These are phyloP conservation scores for Sporothrix pallida DNA, from an alignment of 2,329 filamentous ascomycete genomes.

Conservation along the genomic window DNA sequence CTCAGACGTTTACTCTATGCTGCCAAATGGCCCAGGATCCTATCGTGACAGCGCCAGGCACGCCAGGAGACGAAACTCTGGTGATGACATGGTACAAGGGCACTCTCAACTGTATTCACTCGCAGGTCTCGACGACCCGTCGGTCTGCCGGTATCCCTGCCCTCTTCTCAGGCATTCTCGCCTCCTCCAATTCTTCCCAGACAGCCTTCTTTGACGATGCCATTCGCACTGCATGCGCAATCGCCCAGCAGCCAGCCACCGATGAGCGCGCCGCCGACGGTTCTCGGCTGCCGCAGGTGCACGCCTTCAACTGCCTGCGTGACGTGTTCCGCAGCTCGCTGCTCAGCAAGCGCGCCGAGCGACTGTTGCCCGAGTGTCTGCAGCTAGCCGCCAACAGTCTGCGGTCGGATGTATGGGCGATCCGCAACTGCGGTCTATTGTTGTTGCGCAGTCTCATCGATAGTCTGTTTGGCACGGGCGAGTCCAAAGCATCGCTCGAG, in stretches of 20 bases:
- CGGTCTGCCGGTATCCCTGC: constrained; percentile 91
- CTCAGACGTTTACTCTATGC: constrained; percentile 82
- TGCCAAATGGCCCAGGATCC: constrained; percentile 68
- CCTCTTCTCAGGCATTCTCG: constrained; percentile 80
- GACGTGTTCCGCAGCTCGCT: constrained; percentile 87
- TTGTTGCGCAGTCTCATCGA: constrained; percentile 86
- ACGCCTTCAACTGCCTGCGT: constrained; percentile 91
- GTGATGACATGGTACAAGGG: constrained; percentile 75
- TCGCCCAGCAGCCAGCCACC: constrained; percentile 60
- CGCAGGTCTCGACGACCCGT: constrained; percentile 81
- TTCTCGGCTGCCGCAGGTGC: constrained; percentile 82
- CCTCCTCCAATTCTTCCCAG: constrained; percentile 64
- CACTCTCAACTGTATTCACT: constrained; percentile 72
- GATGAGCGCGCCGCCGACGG: constrained; percentile 63
- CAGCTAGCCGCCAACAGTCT: constrained; percentile 81
- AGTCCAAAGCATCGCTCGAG: constrained; percentile 68
- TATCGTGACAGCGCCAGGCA: constrained; percentile 43
- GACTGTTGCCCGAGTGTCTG: constrained; percentile 74
- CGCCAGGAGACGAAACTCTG: constrained; percentile 50
- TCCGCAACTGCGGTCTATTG: constrained; percentile 90
- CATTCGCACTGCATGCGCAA: constrained; percentile 65
- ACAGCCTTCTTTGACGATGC: constrained; percentile 66
- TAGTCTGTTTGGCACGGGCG: constrained; percentile 74
- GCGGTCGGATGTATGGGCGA: constrained; percentile 82
- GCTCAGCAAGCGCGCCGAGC: constrained; percentile 73